Evolutionary conservation across 805 yeast species (phyloP).

Genomic region (Brettanomyces anomalus): DNA sequence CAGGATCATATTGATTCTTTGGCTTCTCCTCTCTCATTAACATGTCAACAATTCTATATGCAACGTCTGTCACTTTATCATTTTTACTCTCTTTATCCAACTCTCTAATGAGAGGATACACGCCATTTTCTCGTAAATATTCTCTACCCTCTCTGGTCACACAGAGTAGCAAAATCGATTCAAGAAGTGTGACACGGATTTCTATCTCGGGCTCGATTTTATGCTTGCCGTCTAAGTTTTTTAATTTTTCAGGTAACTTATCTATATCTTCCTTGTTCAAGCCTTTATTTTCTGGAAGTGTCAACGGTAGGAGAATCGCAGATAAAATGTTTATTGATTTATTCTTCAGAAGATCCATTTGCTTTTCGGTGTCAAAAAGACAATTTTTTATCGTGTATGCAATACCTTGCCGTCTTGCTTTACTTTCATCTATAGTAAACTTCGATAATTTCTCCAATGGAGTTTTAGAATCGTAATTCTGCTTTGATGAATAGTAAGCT

Average conservation of each 20-base stretch:
- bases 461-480: conserved; percentile 63
- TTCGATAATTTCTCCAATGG: conserved; percentile 77
- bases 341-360: conserved; percentile 49
- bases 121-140: conserved; percentile 67
- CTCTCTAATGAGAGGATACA: conserved; percentile 81
- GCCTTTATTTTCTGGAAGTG: conserved; percentile 47
- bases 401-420: conserved; percentile 82
- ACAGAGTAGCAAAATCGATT: conserved; percentile 69
- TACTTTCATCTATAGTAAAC: conserved; percentile 73
- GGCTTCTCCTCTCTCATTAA: conserved; percentile 84
- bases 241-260: conserved; percentile 82
- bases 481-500: conserved; percentile 63
- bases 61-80: conserved; percentile 48
- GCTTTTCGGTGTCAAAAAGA: conserved; percentile 69
- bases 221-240: conserved; percentile 67
- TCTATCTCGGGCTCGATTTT: conserved; percentile 62
- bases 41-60: conserved; percentile 83
- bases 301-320: conserved; percentile 71
- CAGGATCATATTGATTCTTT: conserved; percentile 39
- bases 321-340: conserved; percentile 68
- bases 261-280: conserved; percentile 79
- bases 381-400: conserved; percentile 89
- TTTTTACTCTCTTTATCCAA: conserved; percentile 51
- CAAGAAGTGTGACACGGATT: conserved; percentile 65
- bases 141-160: conserved; percentile 71